These are phyloP conservation scores for Litchi chinensis DNA, from an alignment of 345 rosid species.

Conservation along the genomic window DNA sequence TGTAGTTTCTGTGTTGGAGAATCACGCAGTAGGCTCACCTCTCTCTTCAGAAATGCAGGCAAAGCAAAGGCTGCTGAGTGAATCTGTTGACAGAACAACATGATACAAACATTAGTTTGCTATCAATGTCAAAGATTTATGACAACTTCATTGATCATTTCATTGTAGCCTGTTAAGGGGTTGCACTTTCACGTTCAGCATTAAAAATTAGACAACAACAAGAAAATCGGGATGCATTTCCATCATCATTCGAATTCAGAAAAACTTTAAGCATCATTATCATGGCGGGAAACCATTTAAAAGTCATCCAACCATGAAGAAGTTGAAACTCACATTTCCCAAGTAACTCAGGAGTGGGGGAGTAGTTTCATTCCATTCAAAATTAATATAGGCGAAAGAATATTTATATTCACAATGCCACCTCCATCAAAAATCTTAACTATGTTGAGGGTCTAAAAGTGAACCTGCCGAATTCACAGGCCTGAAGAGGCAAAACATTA, in stretches of 20 bases:
- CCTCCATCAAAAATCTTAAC: not conserved
- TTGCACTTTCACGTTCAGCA: not conserved
- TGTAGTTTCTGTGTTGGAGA: conserved; percentile 13
- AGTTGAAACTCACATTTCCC: not conserved
- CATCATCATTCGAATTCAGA: not conserved
- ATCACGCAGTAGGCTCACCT: conserved; percentile 52
- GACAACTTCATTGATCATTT: not conserved
- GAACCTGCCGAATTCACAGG: not conserved
- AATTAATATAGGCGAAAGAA: not conserved
- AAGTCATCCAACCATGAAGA: not conserved
- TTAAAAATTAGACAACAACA: not conserved
- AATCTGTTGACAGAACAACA: conserved; percentile 53
- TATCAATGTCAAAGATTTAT: conserved; percentile 3
- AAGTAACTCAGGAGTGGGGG: not conserved
- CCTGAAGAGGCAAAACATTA: not conserved
- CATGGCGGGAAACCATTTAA: not conserved
- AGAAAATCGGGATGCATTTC: not conserved
- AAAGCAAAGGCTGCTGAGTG: conserved; percentile 81
- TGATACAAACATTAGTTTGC: not conserved
- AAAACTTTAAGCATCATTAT: not conserved
- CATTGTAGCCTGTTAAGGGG: not conserved
- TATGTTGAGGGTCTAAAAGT: not conserved
- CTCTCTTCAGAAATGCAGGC: conserved; percentile 82
- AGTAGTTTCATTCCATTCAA: not conserved
- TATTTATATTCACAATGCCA: not conserved